Evolutionary conservation across 345 rosid species (phyloP).

Genomic region (Punica granatum): DNA sequence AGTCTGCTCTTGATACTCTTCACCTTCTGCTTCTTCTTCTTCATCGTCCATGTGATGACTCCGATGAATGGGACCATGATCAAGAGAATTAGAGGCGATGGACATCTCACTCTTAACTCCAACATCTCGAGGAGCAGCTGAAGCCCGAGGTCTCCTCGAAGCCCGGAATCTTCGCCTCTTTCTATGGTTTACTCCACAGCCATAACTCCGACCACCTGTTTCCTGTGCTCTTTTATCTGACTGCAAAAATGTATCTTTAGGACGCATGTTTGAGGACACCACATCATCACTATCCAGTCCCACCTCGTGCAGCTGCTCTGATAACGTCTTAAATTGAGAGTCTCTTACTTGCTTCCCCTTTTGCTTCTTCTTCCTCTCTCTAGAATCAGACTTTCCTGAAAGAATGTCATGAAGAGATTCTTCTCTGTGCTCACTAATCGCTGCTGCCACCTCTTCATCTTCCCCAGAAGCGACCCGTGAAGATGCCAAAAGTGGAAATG

Average conservation of each 20-base stretch:
- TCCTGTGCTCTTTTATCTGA: slow-evolving; percentile 26
- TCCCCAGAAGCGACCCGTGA: slow-evolving; percentile 62
- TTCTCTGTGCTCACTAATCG: slow-evolving; percentile 30
- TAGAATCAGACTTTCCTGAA: slow-evolving; percentile 41
- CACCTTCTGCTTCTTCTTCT: slow-evolving; percentile 13
- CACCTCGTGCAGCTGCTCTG: slow-evolving; percentile 62
- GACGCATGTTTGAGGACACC: slow-evolving; percentile 50
- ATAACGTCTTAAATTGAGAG: slow-evolving; percentile 42
- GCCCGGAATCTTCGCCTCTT: slow-evolving; percentile 66
- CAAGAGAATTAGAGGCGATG: slow-evolving; percentile 68
- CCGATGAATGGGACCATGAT: slow-evolving; percentile 30
- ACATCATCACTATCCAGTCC: slow-evolving; percentile 58
- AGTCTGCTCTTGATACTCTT: slow-evolving; percentile 30
- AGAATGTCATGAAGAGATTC: slow-evolving; percentile 33
- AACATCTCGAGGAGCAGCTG: slow-evolving; percentile 34
- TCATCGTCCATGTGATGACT: slow-evolving; percentile 28
- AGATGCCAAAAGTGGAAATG: slow-evolving; percentile 36
- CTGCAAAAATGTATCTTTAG: slow-evolving; percentile 20
- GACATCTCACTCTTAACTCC: slow-evolving; percentile 65
- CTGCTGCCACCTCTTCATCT: slow-evolving; percentile 55
- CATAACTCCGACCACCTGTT: slow-evolving; percentile 26
- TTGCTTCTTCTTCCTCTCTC: slow-evolving; percentile 32
- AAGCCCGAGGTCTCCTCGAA: slow-evolving; percentile 42
- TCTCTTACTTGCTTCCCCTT: slow-evolving; percentile 50
- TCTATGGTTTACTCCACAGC: slow-evolving; percentile 34